Evolutionary conservation across 441 rosid genomes (phyloP), one percentile per base, ranked within the genome.

Genomic region (Iberis amara): DNA sequence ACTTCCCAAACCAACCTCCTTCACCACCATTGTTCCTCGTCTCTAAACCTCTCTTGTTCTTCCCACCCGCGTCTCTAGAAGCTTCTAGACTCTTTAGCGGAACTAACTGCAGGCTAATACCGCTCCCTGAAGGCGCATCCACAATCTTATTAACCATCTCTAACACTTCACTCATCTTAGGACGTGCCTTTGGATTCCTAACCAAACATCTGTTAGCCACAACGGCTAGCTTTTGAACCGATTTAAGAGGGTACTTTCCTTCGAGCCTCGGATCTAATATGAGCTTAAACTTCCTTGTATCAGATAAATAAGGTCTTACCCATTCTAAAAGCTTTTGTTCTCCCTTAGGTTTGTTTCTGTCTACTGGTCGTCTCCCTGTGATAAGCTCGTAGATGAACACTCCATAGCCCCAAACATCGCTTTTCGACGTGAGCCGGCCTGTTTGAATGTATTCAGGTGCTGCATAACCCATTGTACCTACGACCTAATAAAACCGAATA

Each of bases 401-500:
- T 3, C 96, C 96, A 56, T 79, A 91, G 66, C 98, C 82, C 96
- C 96, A 87, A 11, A 91, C 89, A 23, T 91, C 98, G 48, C 73
- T 91, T 80, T 82, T 82, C 7, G 84, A 72, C 27, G 96, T 85
- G 24, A 91, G 82, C 63, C 94, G 90, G 5, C 98, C 98, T 0
- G 96, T 83, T 37, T 76, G 94, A 32, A 91, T 28, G 54, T 91
- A 91, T 26, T 91, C 98, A 1, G 96, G 98, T 30, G 98, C 90
- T n/a, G 87, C 94, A 73, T 91, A 91, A 49, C 95, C 96, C 85
- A 79, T 69, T 44, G 98, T 91, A 54, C 96, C 98, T 35, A 91
- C 95, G 47, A 88, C 96, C 95, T 91, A 66, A 55, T 40, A n/a
- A 44, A 64, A 38, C 33, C 18, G n/a, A 36, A 23, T 18, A 51